Base-by-base conservation (phyloP, 331 rosid species). In the Acacia concinna region DNA sequence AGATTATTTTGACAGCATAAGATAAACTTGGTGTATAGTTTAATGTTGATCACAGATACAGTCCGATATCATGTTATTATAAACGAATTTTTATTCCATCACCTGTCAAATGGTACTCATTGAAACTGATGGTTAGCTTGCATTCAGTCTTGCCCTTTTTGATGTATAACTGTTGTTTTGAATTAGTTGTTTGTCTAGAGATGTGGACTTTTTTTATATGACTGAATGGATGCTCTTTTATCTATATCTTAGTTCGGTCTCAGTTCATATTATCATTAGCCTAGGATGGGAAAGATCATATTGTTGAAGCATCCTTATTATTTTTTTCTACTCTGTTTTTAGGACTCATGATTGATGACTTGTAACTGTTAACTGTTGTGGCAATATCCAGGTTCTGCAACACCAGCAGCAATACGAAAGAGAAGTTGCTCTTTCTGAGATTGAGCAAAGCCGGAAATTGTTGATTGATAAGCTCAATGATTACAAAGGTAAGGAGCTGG, bases 391-490 rank as follows among this genome's bases (percentile, higher is more conserved):
- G 98, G 89, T 68, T 83, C 78, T 93, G 79, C 99, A 93, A 71
- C 94, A 87, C 63, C 94, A 92, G 27, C 98, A 91, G 69, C 80
- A 69, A 52, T 91, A 90, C 35, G 97, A 93, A 85, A 93, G 90
- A 69, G 98, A 90, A 86, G 89, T 83, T 68, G 92, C 99, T 76
- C 94, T 96, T 65, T 82, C 90, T 43, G 98, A 93, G 88, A 91
- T 96, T 52, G 99, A 96, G 71, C 91, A 81, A 57, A 88, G 97
- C 77, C 98, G 98, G 51, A 90, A 96, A 86, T 77, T 89, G 85
- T 73, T 96, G 81, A 87, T 93, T 5, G 84, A 86, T 69, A 93
- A 93, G 83, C 90, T 96, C 60, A 90, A 83, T 77, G 92, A 86
- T 79, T 96, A 96, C 87, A 84, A 89, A 81, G 99, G 98, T 64